Evolutionary conservation across 1,139 yeast species (phyloP).

Genomic region (Suhomyces yuchorum): DNA sequence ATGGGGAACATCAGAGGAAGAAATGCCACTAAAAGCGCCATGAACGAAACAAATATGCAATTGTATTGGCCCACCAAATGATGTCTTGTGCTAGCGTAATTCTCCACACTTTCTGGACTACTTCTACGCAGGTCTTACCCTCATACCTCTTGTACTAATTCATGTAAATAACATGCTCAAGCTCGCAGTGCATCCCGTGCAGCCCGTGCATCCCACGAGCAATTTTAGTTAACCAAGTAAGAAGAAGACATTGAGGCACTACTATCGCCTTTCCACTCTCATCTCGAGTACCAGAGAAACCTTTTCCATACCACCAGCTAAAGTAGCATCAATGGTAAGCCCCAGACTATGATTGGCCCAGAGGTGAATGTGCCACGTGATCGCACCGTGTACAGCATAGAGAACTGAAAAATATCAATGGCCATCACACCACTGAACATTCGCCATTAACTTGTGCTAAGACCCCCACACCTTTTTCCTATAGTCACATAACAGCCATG

Average conservation of each 20-base stretch:
- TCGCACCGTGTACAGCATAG: background rate
- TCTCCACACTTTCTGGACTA: no score
- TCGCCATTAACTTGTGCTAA: background rate
- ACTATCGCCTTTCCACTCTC: no score
- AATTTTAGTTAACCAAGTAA: background rate
- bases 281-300: background rate
- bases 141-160: background rate
- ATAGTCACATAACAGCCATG: slow-evolving; percentile 18
- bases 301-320: background rate
- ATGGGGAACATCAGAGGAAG: no score
- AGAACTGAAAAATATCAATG: slow-evolving; percentile 5
- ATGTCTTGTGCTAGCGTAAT: no score
- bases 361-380: slow-evolving; percentile 5
- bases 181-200: background rate
- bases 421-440: slow-evolving; percentile 1
- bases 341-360: slow-evolving; percentile 6
- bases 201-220: background rate
- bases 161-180: background rate
- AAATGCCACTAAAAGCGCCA: no score
- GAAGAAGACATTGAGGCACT: background rate
- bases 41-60: no score
- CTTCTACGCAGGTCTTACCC: no score
- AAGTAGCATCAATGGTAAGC: background rate
- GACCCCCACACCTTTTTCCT: background rate
- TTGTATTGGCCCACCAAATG: no score